A percentile compares a stretch with the other conserved stretches of the same genome.
These are phyloP conservation scores for Acanthamoeba culbertsoni DNA, from an alignment of 208 protist genomes.

Conservation along the genomic window DNA sequence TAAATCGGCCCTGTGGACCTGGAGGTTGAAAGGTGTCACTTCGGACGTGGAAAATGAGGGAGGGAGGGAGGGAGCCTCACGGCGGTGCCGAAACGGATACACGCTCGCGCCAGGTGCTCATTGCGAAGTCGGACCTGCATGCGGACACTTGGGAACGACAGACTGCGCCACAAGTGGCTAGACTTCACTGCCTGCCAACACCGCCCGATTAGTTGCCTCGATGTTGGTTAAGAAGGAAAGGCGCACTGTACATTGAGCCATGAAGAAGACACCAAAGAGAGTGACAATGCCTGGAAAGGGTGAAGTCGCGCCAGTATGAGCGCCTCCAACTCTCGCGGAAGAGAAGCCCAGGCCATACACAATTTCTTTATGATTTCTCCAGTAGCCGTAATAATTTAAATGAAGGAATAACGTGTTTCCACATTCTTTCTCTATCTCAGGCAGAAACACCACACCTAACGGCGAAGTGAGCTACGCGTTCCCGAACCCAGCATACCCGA, in stretches of 20 bases:
- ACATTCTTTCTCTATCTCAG: too few species aligned
- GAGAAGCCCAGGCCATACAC: neutral
- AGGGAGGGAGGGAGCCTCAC: neutral
- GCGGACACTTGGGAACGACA: neutral
- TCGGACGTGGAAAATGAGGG: neutral
- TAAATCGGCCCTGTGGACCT: neutral
- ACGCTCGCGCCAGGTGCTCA: neutral
- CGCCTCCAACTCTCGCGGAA: neutral
- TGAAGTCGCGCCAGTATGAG: neutral
- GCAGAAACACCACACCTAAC: too few species aligned
- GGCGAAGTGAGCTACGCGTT: too few species aligned
- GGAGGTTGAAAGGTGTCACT: neutral
- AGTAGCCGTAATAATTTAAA: too few species aligned
- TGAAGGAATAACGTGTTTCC: too few species aligned
- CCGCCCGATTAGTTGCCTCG: neutral
- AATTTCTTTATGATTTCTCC: too few species aligned
- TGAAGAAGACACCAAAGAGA: neutral
- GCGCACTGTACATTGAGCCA: neutral
- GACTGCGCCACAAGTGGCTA: neutral
- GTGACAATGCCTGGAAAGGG: neutral
- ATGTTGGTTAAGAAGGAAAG: neutral
- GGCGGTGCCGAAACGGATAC: neutral
- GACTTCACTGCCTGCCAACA: neutral
- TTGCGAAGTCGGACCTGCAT: neutral
- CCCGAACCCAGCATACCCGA: neutral